Evolutionary conservation across 1,139 yeast genomes (phyloP), one percentile per base, ranked within the genome.

Genomic region (Protomyces lactucae-debilis): DNA sequence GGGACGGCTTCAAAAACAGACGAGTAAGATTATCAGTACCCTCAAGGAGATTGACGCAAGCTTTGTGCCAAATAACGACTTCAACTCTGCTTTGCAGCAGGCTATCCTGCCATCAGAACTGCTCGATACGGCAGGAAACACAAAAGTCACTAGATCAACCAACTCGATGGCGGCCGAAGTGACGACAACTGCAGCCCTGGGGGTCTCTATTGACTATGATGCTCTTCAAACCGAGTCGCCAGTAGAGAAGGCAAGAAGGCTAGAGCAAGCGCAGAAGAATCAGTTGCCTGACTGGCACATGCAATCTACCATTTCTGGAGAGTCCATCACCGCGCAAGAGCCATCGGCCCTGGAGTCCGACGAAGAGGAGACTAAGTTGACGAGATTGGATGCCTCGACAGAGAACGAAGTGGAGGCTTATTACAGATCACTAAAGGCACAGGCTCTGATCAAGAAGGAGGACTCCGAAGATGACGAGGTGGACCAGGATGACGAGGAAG

Each of bases 211-310:
- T 68, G 87, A 90, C 68, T 91, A 93, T 74, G 88, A 97, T 3
- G 92, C 97, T 1, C 23, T 28, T 6, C 52, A 46, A n/a, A 40
- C 52, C 10, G 59, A 56, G 23, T 37, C 55, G 5, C 46, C 54
- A 9, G 56, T 36, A 23, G 60, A 53, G 18, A 37, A 45, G 32
- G 43, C 53, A 36, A 55, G 63, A n/a, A 55, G 55, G 28, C 51
- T 43, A 55, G 76, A 92, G 73, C 88, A 88, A 73, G 64, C 57
- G n/a, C 55, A 45, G 14, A 97, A 92, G 75, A 93, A 95, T 74
- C 97, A 97, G 1, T 80, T 93, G 70, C 99, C 99, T 10, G 86
- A 95, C 28, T 93, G 99, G 99, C 97, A 93, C 74, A 83, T 87
- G 69, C 86, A 86, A 70, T 85, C 95, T 72, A 91, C 99, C 0